A percentile compares a stretch with the other conserved stretches of the same genome.
Evolutionary conservation across 257 asterid species (phyloP).

Genomic region (Plantago major): DNA sequence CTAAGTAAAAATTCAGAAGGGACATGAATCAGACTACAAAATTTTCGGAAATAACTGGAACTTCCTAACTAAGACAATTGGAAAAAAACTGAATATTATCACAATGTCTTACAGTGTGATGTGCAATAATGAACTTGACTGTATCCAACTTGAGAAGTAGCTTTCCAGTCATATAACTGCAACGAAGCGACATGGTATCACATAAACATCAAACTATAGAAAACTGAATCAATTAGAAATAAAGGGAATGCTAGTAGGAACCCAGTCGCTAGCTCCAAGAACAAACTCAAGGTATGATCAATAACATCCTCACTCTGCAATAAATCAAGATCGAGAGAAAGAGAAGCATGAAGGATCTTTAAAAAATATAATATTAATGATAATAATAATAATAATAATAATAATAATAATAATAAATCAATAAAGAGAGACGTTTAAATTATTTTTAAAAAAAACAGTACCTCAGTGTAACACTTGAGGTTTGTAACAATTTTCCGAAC

Average conservation of each 20-base stretch:
- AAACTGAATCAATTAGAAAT: conserved; percentile 14
- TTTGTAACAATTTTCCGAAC: conserved; percentile 85
- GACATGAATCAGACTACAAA: conserved; percentile 12
- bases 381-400: too few species aligned
- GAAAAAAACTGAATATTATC: conserved; percentile 3
- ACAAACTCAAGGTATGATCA: conserved; percentile 81
- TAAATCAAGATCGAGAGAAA: conserved; percentile 24
- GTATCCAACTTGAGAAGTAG: conserved; percentile 93
- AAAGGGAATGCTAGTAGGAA: conserved; percentile 29
- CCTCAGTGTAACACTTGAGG: conserved; percentile 91
- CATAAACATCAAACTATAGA: conserved; percentile 13
- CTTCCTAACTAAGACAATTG: conserved; percentile 13
- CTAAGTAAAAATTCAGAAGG: conserved; percentile 36
- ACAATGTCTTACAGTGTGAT: conserved; percentile 62
- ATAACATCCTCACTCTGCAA: conserved; percentile 84
- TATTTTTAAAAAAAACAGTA: conserved; percentile 22
- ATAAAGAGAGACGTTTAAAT: conserved; percentile 14
- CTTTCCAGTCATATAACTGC: conserved; percentile 94
- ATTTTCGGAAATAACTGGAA: conserved; percentile 9
- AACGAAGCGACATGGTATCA: conserved; percentile 19
- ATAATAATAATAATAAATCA: neutral
- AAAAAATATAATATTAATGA: too few species aligned
- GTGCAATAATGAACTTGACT: conserved; percentile 74
- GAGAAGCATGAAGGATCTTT: neutral
- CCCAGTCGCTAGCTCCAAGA: conserved; percentile 98